Percentiles rank a stretch among this genome's conserved stretches.
Conservation (phyloP, 148 eudicot genomes). For the Camellia granthamiana region DNA sequence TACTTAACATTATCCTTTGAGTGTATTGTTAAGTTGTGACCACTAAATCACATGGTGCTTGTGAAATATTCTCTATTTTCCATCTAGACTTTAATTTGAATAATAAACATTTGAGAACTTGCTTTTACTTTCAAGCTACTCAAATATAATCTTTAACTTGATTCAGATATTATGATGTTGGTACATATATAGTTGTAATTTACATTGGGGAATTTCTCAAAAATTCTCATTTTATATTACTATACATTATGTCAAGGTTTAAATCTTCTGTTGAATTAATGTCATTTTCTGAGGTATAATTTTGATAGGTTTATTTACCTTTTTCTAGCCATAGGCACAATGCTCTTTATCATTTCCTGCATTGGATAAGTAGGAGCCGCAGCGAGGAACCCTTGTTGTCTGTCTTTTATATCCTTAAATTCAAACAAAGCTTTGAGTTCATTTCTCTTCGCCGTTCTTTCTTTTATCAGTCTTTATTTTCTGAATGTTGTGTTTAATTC, state of each 20-base stretch:
- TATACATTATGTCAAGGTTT: background rate
- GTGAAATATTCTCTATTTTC: background rate
- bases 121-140: too few species aligned
- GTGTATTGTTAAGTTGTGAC: too few species aligned
- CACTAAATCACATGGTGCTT: too few species aligned
- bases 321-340: slow-evolving; percentile 3
- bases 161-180: too few species aligned
- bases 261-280: background rate
- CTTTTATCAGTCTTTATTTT: too few species aligned
- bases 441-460: too few species aligned
- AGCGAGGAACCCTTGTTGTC: background rate
- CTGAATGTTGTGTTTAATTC: too few species aligned
- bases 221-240: background rate
- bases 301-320: slow-evolving; percentile 14
- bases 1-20: too few species aligned
- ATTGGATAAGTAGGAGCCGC: slow-evolving; percentile 3
- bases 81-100: background rate
- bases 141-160: too few species aligned
- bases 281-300: background rate
- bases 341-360: slow-evolving; percentile 14
- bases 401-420: slow-evolving; percentile 13
- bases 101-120: background rate
- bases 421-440: too few species aligned
- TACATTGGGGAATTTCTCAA: background rate
- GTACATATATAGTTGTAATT: background rate